Evolutionary conservation across 2,329 filamentous ascomycete species (phyloP).

Genomic region (Periconia sp.): DNA sequence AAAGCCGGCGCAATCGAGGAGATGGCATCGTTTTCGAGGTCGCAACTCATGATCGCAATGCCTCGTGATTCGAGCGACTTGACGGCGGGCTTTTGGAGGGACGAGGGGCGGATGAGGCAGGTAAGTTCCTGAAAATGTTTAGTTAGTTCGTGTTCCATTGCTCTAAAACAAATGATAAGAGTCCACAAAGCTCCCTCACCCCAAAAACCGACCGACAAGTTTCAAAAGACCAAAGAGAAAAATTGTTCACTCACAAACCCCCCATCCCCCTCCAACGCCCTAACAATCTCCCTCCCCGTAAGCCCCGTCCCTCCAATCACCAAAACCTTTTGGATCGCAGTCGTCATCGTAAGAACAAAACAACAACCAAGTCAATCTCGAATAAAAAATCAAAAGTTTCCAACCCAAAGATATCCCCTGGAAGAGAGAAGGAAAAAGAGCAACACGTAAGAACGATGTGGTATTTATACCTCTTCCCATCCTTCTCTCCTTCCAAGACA

Average conservation of each 20-base stretch:
- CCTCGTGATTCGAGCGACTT: conserved; percentile 45
- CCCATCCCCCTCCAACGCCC: not conserved
- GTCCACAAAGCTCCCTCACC: too few species aligned
- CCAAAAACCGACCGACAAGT: too few species aligned
- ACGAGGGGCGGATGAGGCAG: conserved; percentile 48
- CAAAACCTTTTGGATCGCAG: not conserved
- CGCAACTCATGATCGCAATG: conserved; percentile 47
- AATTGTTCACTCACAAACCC: not conserved
- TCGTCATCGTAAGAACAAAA: not conserved
- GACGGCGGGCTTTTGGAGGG: conserved; percentile 51
- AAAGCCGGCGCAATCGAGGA: conserved; percentile 47
- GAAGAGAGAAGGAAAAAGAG: too few species aligned
- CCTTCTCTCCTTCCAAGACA: too few species aligned
- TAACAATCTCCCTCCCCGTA: not conserved
- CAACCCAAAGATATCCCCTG: too few species aligned
- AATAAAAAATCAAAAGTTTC: too few species aligned
- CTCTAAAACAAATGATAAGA: not conserved
- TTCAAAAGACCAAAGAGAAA: not conserved
- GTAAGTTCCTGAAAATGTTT: not conserved
- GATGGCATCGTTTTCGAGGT: conserved; percentile 45
- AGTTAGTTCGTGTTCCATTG: not conserved
- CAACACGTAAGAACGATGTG: too few species aligned
- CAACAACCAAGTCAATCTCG: too few species aligned
- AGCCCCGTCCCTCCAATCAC: not conserved
- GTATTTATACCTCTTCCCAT: too few species aligned